These are phyloP conservation scores for Kuraishia ogatae DNA, from an alignment of 805 yeast species.

Conservation along the genomic window DNA sequence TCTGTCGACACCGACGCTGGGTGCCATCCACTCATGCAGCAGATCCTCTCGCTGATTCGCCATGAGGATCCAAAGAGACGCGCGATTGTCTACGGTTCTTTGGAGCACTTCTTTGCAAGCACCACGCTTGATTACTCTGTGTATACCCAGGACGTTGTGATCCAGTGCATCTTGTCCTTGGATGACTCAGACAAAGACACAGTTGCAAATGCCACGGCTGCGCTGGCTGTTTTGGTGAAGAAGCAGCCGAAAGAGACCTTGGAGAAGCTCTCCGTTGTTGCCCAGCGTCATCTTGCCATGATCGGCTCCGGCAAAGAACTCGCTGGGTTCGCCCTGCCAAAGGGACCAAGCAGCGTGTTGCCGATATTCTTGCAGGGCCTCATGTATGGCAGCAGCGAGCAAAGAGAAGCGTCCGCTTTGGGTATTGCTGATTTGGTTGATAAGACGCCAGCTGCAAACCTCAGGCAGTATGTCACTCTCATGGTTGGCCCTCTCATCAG, in stretches of 20 bases:
- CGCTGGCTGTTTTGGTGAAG: conserved; percentile 59
- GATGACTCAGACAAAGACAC: conserved; percentile 60
- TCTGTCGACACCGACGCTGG: conserved; percentile 75
- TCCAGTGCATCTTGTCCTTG: conserved; percentile 59
- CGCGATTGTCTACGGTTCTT: conserved; percentile 52
- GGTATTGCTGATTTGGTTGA: conserved; percentile 84
- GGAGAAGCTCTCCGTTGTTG: conserved; percentile 74
- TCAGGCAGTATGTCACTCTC: conserved; percentile 83
- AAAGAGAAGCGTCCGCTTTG: conserved; percentile 78
- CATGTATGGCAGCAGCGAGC: conserved; percentile 83
- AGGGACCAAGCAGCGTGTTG: conserved; percentile 79
- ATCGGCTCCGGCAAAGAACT: conserved; percentile 63
- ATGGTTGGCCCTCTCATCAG: conserved; percentile 97
- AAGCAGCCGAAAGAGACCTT: conserved; percentile 68
- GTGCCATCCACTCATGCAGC: conserved; percentile 76
- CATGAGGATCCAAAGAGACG: conserved; percentile 63
- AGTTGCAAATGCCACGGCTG: conserved; percentile 55
- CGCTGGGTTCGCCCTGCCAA: conserved; percentile 66
- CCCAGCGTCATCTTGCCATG: conserved; percentile 59
- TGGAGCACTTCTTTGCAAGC: conserved; percentile 61
- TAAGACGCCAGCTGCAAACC: conserved; percentile 72
- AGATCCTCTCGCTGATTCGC: conserved; percentile 65
- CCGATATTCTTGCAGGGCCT: conserved; percentile 93
- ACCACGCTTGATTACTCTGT: conserved; percentile 62
- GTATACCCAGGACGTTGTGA: conserved; percentile 68